Percentiles rank a stretch among this genome's conserved stretches.
phyloP scores from a whole-genome alignment of 116 monocot species.

The Iris pallida region DNA sequence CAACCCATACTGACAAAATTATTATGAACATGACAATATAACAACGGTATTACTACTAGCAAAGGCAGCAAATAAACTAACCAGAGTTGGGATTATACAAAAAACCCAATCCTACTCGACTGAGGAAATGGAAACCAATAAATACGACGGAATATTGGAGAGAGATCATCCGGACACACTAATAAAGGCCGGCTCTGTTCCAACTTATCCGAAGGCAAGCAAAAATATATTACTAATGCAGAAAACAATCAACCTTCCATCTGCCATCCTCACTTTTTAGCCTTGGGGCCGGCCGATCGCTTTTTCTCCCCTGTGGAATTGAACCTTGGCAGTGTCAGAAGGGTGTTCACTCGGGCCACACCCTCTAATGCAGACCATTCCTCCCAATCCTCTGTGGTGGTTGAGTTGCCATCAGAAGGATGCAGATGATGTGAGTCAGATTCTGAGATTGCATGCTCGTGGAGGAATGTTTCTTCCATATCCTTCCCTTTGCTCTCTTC shows the following conservation, averaged over 20 bases:
- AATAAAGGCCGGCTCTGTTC: neutral
- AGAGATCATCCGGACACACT: neutral
- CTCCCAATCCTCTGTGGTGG: slow-evolving; percentile 5
- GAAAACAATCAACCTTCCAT: no score
- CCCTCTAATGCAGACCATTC: slow-evolving; percentile 53
- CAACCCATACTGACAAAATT: neutral
- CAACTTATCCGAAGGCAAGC: neutral
- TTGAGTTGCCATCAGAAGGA: neutral
- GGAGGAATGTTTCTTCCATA: neutral
- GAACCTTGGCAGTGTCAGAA: slow-evolving; percentile 42
- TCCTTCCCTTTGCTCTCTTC: neutral
- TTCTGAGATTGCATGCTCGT: neutral
- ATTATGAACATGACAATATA: neutral
- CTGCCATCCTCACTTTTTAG: slow-evolving; percentile 7
- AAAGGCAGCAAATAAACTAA: neutral
- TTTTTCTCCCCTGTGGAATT: neutral
- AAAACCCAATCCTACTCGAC: slow-evolving; percentile 10
- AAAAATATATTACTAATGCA: neutral
- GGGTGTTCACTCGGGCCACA: slow-evolving; percentile 31
- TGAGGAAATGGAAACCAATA: neutral
- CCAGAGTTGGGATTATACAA: slow-evolving; percentile 5
- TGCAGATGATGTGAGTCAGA: neutral
- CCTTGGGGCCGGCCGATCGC: neutral
- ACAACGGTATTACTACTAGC: neutral
- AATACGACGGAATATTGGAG: neutral